Percentiles rank a stretch among this genome's conserved stretches.
phyloP scores from a whole-genome alignment of 352 stramenopile genomes.

The Halophytophthora polymorphica region DNA sequence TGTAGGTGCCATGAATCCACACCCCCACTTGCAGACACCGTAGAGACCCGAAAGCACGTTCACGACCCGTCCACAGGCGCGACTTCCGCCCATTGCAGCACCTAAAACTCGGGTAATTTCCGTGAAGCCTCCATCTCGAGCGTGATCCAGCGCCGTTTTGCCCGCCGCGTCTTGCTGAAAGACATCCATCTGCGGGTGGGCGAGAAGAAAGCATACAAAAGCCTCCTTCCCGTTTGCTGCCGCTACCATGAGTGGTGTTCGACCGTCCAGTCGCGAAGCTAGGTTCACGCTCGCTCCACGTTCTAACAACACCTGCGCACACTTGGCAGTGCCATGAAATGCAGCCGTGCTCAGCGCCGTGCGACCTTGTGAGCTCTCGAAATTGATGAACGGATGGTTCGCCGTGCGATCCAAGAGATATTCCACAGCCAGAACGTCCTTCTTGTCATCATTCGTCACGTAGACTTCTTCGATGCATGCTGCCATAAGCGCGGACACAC shows the following conservation, averaged over 20 bases:
- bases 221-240: constrained; percentile 40
- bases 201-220: constrained; percentile 58
- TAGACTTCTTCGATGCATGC: constrained; percentile 61
- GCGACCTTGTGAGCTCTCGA: constrained; percentile 44
- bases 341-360: constrained; percentile 50
- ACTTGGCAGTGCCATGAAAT: constrained; percentile 42
- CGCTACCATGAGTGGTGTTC: constrained; percentile 63
- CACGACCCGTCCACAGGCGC: constrained; percentile 23
- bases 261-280: constrained; percentile 16
- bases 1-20: constrained; percentile 42
- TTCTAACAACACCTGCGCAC: constrained; percentile 50
- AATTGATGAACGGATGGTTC: constrained; percentile 61
- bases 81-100: constrained; percentile 43
- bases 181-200: constrained; percentile 32
- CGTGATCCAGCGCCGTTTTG: constrained; percentile 47
- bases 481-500: constrained; percentile 43
- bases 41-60: constrained; percentile 36
- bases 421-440: constrained; percentile 50
- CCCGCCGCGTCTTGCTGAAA: constrained; percentile 26
- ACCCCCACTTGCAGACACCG: constrained; percentile 64
- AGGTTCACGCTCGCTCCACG: constrained; percentile 53
- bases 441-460: constrained; percentile 46
- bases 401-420: constrained; percentile 50
- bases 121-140: constrained; percentile 22
- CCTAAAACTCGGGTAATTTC: constrained; percentile 34